Evolutionary conservation across 768 basidiomycete genomes (phyloP).

Genomic region (Cantharellus cinnabarinus): DNA sequence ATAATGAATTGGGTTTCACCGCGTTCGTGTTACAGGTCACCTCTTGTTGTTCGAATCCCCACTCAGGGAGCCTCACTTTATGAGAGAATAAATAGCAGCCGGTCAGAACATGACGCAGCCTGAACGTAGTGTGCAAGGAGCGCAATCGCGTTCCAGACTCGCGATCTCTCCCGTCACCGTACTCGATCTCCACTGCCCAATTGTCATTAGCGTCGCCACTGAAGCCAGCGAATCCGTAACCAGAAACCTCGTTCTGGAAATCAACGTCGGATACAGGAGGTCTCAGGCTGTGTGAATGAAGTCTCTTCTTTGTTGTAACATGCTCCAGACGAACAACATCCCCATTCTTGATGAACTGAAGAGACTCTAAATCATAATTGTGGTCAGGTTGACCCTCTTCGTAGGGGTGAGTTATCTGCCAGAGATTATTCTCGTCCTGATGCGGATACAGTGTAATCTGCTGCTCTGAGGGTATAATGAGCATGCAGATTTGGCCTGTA

Average conservation of each 20-base stretch:
- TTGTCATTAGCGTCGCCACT: slow-evolving; percentile 85
- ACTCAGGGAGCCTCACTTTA: slow-evolving; percentile 92
- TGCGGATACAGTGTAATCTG: slow-evolving; percentile 99
- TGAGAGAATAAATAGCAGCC: slow-evolving; percentile 97
- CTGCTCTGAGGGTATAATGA: slow-evolving; percentile 43
- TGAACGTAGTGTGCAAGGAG: slow-evolving; percentile 65
- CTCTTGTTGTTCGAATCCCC: slow-evolving; percentile 97
- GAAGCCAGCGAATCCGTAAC: slow-evolving; percentile 74
- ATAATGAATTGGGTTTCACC: slow-evolving; percentile 67
- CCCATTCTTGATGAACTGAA: slow-evolving; percentile 43
- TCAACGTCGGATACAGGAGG: slow-evolving; percentile 95
- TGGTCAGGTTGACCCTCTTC: slow-evolving; percentile 19
- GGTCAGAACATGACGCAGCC: slow-evolving; percentile 62
- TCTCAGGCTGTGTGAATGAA: slow-evolving; percentile 89
- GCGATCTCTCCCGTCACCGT: slow-evolving; percentile 38
- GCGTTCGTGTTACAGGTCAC: slow-evolving; percentile 99
- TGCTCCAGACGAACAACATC: slow-evolving; percentile 69
- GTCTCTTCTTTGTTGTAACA: slow-evolving; percentile 54
- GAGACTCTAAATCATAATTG: slow-evolving; percentile 30
- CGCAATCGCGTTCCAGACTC: slow-evolving; percentile 51
- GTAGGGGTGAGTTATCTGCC: slow-evolving; percentile 66
- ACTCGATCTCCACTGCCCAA: slow-evolving; percentile 73
- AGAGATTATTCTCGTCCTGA: slow-evolving; percentile 89
- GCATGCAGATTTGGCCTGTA: not conserved
- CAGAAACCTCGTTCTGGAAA: slow-evolving; percentile 97